Conservation (phyloP, 2,329 filamentous ascomycete species). For the Cladosporium sp. region DNA sequence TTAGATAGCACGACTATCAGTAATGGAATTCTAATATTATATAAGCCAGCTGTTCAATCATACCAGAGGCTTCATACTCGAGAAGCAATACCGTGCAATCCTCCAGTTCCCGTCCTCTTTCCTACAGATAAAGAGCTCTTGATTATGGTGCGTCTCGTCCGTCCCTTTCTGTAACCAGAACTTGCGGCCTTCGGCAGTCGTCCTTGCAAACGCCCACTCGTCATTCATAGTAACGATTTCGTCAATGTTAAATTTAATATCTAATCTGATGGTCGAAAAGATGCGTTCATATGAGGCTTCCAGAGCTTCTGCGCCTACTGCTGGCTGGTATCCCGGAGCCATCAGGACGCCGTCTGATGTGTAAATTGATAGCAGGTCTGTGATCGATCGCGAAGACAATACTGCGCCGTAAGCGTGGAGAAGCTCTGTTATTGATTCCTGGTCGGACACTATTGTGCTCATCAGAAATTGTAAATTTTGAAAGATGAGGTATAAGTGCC, state of each 20-base stretch:
- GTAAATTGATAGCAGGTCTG: conserved; percentile 45
- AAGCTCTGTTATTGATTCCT: conserved; percentile 3
- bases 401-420: conserved; percentile 5
- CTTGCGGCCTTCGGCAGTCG: conserved; percentile 14
- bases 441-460: background rate
- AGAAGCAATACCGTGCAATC: conserved; percentile 19
- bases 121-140: conserved; percentile 17
- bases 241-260: conserved; percentile 16
- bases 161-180: conserved; percentile 13
- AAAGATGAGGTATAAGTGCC: too few species aligned
- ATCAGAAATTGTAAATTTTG: background rate
- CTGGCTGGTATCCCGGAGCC: conserved; percentile 12
- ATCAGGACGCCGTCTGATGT: conserved; percentile 33
- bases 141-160: conserved; percentile 14
- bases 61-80: conserved; percentile 16
- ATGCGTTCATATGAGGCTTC: conserved; percentile 13
- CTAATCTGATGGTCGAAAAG: conserved; percentile 14
- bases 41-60: too few species aligned
- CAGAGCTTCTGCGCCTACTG: conserved; percentile 14
- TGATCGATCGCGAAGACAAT: background rate
- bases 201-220: conserved; percentile 16
- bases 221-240: conserved; percentile 12
- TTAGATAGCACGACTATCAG: background rate
- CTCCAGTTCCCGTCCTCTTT: conserved; percentile 15
- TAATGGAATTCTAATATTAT: background rate